These are phyloP conservation scores for Ascochyta rabiei DNA, from an alignment of 2,329 filamentous ascomycete species.

Conservation along the genomic window DNA sequence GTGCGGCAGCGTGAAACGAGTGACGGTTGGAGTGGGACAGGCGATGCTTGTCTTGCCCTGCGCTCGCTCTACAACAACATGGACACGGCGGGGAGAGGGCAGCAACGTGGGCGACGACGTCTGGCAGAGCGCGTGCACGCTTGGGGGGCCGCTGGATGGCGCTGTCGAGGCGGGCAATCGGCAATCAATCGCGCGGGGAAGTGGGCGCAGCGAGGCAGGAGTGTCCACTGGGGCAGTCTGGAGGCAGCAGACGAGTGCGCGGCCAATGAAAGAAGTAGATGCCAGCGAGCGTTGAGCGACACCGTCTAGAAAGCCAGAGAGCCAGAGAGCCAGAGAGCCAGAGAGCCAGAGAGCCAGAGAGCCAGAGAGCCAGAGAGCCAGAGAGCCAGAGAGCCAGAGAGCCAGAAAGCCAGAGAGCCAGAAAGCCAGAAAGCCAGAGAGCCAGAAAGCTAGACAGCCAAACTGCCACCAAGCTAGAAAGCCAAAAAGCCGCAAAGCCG, in stretches of 20 bases:
- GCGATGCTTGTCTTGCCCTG: slow-evolving; percentile 30
- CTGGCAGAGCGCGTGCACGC: slow-evolving; percentile 20
- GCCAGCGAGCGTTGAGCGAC: slow-evolving; percentile 23
- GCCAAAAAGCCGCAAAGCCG: background rate
- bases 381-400: background rate
- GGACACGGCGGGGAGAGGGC: slow-evolving; percentile 15
- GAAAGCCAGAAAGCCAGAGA: background rate
- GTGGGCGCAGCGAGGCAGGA: slow-evolving; percentile 11
- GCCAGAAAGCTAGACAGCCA: too few species aligned
- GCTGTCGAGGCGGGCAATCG: slow-evolving; percentile 14
- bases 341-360: background rate
- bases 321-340: too few species aligned
- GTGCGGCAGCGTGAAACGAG: slow-evolving; percentile 37
- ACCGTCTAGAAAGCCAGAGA: slow-evolving; percentile 7
- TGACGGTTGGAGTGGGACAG: slow-evolving; percentile 33
- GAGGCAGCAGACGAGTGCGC: slow-evolving; percentile 8
- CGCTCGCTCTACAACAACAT: slow-evolving; percentile 30
- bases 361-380: too few species aligned
- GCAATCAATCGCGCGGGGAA: slow-evolving; percentile 17
- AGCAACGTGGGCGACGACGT: slow-evolving; percentile 10
- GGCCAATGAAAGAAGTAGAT: slow-evolving; percentile 25
- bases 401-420: slow-evolving; percentile 4
- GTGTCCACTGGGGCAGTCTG: background rate
- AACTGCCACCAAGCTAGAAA: too few species aligned
- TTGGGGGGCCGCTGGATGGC: slow-evolving; percentile 3